Evolutionary conservation across 352 stramenopile species (phyloP), one percentile per base, ranked within the genome.

Genomic region (Thraustotheca clavata): DNA sequence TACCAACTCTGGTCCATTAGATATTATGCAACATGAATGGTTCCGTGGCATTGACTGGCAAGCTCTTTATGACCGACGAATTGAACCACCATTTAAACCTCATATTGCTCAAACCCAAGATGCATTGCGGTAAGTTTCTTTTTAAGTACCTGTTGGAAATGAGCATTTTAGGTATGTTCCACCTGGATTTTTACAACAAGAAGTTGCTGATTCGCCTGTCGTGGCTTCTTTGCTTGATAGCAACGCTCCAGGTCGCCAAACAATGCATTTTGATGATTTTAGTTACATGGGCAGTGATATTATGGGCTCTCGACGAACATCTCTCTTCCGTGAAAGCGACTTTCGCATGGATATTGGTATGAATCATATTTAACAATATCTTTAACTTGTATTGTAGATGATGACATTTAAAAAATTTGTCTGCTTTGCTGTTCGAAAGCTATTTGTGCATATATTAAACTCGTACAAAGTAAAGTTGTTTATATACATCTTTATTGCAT

Each of bases 261-360:
- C 83, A 34, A 90, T 90, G 82, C 82, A 91, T 68, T 93, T 93
- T 41, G 84, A 93, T 32, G 80, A 91, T 67, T 93, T 91, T 62
- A 90, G 79, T 48, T 93, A 91, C 70, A 91, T 91, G 83, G 84
- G 82, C 57, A 93, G 83, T 66, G 83, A 91, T 49, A 83, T 93
- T 54, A 87, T 89, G 68, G 83, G 83, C 31, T 91, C 81, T 27
- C 76, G 83, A n/a, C 80, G 78, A 38, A 90, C 81, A 22, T 91
- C 83, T 22, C 70, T 91, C 59, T 91, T 91, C 69, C 78, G 81
- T 18, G 81, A 93, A 60, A 89, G 79, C 70, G 83, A 93, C 59
- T 74, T 93, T 38, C 86, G 86, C 54, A 93, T 93, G 83, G 83
- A 93, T 29, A 3, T 52, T 24, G 43, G 43, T 52, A 52, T 31